Base-by-base conservation (phyloP, 2,329 filamentous ascomycete species). In the Colletotrichum sojae region DNA sequence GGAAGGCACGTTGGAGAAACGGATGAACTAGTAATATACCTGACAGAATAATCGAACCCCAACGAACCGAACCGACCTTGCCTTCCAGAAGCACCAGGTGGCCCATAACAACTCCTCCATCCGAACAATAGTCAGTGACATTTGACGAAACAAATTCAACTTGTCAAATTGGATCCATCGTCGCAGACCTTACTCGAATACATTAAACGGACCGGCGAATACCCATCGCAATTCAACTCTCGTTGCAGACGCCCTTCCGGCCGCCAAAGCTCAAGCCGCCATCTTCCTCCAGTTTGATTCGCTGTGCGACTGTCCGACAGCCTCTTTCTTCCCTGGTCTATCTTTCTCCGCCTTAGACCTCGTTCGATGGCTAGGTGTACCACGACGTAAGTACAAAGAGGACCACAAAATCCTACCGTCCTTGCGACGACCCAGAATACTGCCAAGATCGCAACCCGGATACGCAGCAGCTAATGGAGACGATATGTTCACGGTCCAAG, bases 291-390 rank as follows among this genome's bases (percentile, higher is more conserved):
- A 40, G 64, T 46, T 31, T 25, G 18, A 58, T 36, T 15, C 9
- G 20, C 31, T 20, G 48, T 68, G 36, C 54, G 60, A 68, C 54
- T 60, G 12, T 49, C 45, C 40, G 46, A 49, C 13, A 46, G 27
- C 22, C 27, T 64, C 39, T 58, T 51, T 64, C 39, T 58, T 51
- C 59, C 61, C 64, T 54, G 65, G 5, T 68, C 36, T 54, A 59
- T 16, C 15, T 25, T 25, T 18, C 48, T 36, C 31, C 6, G 31
- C 31, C 2, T 8, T 36, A 36, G 31, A 36, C 52, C 22, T 36
- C 43, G 64, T n/a, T 61, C 40, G 39, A 22, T 40, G 65, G 48
- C 65, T 53, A 20, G n/a, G n/a, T n/a, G n/a, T n/a, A n/a, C n/a
- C n/a, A n/a, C n/a, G n/a, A n/a, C n/a, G n/a, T n/a, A n/a, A n/a